Evolutionary conservation across 1,284 basidiomycete species (phyloP).

Genomic region (Cystobasidium slooffiae): DNA sequence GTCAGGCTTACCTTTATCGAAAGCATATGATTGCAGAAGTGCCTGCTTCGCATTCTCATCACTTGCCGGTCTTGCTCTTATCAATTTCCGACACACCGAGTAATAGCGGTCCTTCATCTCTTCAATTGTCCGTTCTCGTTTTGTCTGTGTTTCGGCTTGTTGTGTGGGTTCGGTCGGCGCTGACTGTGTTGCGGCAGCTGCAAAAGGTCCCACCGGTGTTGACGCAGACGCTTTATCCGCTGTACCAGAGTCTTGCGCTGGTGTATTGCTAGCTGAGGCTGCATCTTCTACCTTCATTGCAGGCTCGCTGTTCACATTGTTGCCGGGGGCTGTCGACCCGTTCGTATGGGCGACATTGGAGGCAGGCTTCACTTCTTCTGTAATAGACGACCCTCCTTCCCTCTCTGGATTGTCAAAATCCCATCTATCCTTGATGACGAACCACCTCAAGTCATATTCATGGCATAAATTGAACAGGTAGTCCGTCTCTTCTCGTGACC

Average conservation of each 20-base stretch:
- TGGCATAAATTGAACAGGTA: conserved; percentile 83
- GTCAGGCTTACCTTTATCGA: conserved; percentile 53
- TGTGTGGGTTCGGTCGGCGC: neutral
- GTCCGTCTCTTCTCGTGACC: conserved; percentile 93
- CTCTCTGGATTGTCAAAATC: conserved; percentile 60
- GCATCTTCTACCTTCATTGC: neutral
- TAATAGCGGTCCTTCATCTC: conserved; percentile 96
- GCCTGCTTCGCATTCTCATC: conserved; percentile 72
- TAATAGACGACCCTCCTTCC: neutral
- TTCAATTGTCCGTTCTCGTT: conserved; percentile 68
- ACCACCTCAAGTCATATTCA: conserved; percentile 87
- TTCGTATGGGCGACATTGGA: neutral
- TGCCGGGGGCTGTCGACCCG: neutral
- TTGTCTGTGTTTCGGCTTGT: neutral
- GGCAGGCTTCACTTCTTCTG: neutral
- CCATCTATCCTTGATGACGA: conserved; percentile 89
- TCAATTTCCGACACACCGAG: conserved; percentile 83
- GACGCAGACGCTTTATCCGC: neutral
- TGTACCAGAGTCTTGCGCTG: neutral
- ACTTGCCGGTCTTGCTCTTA: conserved; percentile 76
- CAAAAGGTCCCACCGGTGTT: neutral
- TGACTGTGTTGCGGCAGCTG: conserved; percentile 11
- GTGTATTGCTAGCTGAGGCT: neutral
- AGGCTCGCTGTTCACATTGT: no score
- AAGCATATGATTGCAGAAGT: conserved; percentile 55